phyloP scores from a whole-genome alignment of 441 rosid genomes.

The Rhodomyrtus psidioides region DNA sequence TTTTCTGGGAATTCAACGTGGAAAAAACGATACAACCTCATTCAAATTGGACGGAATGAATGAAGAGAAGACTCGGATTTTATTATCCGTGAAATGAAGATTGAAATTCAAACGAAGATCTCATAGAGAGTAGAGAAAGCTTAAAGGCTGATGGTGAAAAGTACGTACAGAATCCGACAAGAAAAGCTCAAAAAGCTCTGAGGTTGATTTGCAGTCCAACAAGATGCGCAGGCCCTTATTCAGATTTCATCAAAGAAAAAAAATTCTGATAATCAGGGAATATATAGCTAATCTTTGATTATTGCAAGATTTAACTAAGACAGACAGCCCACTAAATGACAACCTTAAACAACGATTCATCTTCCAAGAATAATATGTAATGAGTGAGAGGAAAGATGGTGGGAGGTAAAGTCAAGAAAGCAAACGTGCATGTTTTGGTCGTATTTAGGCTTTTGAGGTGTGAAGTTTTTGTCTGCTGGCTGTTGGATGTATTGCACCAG shows the following conservation, averaged over 20 bases:
- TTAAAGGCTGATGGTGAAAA: not conserved
- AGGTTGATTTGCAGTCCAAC: not conserved
- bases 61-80: not conserved
- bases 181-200: not conserved
- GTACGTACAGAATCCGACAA: not conserved
- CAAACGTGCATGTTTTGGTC: slow-evolving; percentile 3
- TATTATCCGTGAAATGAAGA: not conserved
- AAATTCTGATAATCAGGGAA: not conserved
- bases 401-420: not conserved
- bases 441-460: slow-evolving; percentile 30
- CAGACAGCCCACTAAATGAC: not conserved
- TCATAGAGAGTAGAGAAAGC: not conserved
- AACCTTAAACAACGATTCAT: not conserved
- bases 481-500: slow-evolving; percentile 19
- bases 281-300: not conserved
- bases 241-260: not conserved
- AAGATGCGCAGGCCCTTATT: not conserved
- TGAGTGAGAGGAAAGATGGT: not conserved
- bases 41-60: not conserved
- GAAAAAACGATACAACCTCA: too few relatives aligned
- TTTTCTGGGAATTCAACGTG: too few relatives aligned
- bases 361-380: not conserved
- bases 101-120: not conserved
- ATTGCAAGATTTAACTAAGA: not conserved
- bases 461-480: slow-evolving; percentile 26